These are phyloP conservation scores for Avena eriantha DNA, from an alignment of 176 grass and related monocot species.

Conservation along the genomic window DNA sequence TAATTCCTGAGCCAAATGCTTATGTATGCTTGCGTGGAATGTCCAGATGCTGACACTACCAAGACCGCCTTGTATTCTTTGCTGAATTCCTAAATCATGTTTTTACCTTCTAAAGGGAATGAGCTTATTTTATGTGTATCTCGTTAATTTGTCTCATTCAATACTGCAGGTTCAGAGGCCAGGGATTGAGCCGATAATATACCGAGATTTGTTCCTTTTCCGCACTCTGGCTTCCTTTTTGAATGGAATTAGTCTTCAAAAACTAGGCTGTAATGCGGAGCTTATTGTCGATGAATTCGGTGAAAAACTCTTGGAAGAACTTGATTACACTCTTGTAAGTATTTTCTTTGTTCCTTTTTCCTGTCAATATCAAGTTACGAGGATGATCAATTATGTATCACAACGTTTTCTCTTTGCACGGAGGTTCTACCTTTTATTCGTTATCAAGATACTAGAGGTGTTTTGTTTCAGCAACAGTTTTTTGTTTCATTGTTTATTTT, in stretches of 20 bases:
- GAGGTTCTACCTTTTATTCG: background rate
- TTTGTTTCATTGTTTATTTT: conserved; percentile 9
- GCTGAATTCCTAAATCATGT: background rate
- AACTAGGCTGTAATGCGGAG: conserved; percentile 98
- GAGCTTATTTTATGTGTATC: conserved; percentile 4
- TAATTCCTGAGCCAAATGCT: background rate
- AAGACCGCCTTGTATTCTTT: background rate
- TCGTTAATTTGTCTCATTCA: background rate
- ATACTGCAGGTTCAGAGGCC: conserved; percentile 85
- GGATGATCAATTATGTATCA: background rate
- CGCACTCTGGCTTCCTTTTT: conserved; percentile 92
- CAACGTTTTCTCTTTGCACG: background rate
- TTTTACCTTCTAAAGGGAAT: background rate
- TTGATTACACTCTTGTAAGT: conserved; percentile 99
- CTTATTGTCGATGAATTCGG: conserved; percentile 99
- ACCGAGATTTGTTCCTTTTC: conserved; percentile 94
- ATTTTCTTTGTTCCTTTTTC: conserved; percentile 22
- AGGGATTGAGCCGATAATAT: conserved; percentile 98
- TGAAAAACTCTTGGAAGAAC: conserved; percentile 97
- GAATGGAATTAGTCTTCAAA: conserved; percentile 97
- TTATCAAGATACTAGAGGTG: background rate
- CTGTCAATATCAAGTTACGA: background rate
- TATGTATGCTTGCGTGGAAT: background rate
- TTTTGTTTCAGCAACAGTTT: conserved; percentile 19
- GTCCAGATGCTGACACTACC: background rate